Base-by-base conservation (phyloP, 2,329 filamentous ascomycete species). In the Cladosporium phlei region DNA sequence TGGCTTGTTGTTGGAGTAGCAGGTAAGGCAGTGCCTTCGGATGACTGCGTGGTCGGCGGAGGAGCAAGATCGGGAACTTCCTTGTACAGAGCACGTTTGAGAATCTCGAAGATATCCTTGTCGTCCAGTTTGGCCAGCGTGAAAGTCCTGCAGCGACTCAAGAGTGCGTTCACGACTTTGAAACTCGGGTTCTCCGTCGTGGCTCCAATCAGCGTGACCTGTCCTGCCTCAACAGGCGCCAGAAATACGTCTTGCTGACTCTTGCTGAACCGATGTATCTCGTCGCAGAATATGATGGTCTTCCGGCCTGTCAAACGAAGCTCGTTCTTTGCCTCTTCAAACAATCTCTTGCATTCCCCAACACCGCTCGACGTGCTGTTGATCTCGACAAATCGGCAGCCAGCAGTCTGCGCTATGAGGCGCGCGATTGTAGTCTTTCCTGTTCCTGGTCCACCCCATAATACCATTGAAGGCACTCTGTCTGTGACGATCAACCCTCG, bases 151-250 rank as follows among this genome's bases (percentile, higher is more conserved):
- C 91, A 97, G 37, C 93, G 79, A 19, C 88, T 95, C 2, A 97
- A 74, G 46, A 98, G 74, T 2, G 93, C 91, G 54, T 81, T 84
- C 57, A 93, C 86, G 32, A 98, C 82, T 60, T 94, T 91, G 73
- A 97, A 97, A 3, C 85, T 91, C 0, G 93, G 93, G 56, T 98
- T 98, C 66, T 98, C 93, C 0, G 93, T 98, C 3, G 93, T 98
- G 5, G 93, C 93, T 9, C 90, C 93, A 51, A 97, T 93, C 22
- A 98, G 74, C 0, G 88, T 96, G 54, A 98, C 84, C 21, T 86
- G 86, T 5, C 93, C 93, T 1, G 83, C 83, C 68, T 98, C 93
- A 17, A 97, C 42, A 35, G 42, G 42, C 32, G 42, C 42, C 7
- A 45, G 42, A 14, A 45, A 45, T 3, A 45, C 42, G 4, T 45